Percentiles rank a stretch among this genome's conserved stretches.
These are phyloP conservation scores for Colletotrichum theobromicola DNA, from an alignment of 2,329 filamentous ascomycete genomes.

Conservation along the genomic window DNA sequence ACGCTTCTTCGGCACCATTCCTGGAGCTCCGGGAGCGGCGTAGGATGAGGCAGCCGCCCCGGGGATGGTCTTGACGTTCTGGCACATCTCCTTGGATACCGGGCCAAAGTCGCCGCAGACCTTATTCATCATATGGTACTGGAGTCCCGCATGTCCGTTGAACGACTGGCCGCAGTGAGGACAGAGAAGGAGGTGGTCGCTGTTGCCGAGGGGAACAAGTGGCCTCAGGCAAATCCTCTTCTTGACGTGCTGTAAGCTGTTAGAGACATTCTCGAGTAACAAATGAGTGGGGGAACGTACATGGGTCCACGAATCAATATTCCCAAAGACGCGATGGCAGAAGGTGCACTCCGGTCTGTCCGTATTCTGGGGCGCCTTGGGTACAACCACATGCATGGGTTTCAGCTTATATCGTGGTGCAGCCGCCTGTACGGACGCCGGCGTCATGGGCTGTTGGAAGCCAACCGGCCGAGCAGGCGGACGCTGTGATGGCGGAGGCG, in stretches of 20 bases:
- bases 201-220: background rate
- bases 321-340: constrained; percentile 24
- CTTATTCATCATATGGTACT: constrained; percentile 48
- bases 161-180: constrained; percentile 52
- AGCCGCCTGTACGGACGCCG: background rate
- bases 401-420: background rate
- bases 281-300: constrained; percentile 11
- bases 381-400: background rate
- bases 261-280: background rate
- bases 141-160: constrained; percentile 41
- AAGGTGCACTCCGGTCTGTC: constrained; percentile 1
- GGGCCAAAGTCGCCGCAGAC: constrained; percentile 50
- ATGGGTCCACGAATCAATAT: background rate
- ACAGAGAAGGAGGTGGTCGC: constrained; percentile 36
- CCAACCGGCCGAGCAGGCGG: background rate
- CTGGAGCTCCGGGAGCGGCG: background rate
- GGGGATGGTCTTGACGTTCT: background rate
- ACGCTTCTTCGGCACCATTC: background rate
- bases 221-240: constrained; percentile 37
- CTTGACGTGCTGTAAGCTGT: constrained; percentile 35
- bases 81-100: background rate
- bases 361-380: background rate
- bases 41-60: background rate
- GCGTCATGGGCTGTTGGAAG: background rate
- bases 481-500: background rate